A percentile compares a stretch with the other conserved stretches of the same genome.
phyloP scores from a whole-genome alignment of 331 rosid genomes.

The Stylosanthes scabra region DNA sequence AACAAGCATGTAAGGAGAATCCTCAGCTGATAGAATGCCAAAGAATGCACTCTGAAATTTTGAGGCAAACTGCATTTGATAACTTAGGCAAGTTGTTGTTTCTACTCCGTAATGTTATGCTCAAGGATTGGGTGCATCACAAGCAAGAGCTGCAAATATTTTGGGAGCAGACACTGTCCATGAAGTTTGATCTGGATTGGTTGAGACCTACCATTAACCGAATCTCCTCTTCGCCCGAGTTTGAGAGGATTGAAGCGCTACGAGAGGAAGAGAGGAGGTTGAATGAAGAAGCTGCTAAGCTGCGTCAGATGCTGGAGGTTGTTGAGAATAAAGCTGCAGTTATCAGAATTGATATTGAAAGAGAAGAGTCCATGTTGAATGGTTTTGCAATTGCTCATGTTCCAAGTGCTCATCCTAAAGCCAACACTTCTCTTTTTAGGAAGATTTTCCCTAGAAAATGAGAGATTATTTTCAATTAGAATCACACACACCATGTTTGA shows the following conservation, averaged over 20 bases:
- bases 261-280: not conserved
- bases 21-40: not conserved
- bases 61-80: not conserved
- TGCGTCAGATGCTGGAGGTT: not conserved
- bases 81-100: not conserved
- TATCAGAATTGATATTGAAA: not conserved
- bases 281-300: not conserved
- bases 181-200: not conserved
- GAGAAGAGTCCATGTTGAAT: not conserved
- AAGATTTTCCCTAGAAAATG: not conserved
- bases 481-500: no score
- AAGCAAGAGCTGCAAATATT: not conserved
- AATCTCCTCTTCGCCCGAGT: not conserved
- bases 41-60: not conserved
- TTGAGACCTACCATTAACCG: not conserved
- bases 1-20: not conserved
- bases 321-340: not conserved
- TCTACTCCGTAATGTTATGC: not conserved
- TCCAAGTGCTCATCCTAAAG: not conserved
- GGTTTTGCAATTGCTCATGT: not conserved
- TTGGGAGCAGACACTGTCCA: not conserved
- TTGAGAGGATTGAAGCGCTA: not conserved
- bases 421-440: not conserved
- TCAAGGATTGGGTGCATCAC: not conserved
- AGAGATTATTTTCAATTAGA: no score